Evolutionary conservation across 192 early-diverging fungal species (phyloP), one percentile per base, ranked within the genome.

Genomic region (Umbelopsis sp.): DNA sequence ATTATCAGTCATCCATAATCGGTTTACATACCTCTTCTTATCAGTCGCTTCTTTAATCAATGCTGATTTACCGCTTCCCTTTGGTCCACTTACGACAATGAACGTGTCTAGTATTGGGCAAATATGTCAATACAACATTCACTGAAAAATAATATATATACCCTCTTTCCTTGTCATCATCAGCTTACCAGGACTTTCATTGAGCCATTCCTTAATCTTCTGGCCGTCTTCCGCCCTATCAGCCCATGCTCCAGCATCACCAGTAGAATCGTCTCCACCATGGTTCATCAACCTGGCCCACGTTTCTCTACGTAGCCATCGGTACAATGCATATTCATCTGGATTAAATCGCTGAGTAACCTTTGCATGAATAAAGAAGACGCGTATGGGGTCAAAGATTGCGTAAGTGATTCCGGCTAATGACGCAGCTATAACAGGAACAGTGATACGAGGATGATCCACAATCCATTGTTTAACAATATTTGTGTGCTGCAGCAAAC

Each of bases 341-440:
- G 89, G 74, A 53, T 90, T 90, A 75, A 93, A 97, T 31, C 95
- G 81, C 32, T 91, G 87, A 1, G 93, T 95, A 51, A 94, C 82
- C 77, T 92, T 91, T 75, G 95, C 93, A 26, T 86, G 90, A 71
- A 97, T 92, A 72, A 90, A 94, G 77, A 96, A 97, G 53, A 92
- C 84, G 22, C 97, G 91, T 56, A 96, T 84, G 4, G 97, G 96
- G 71, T 97, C 97, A 79, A 98, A 98, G 22, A 95, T 80, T 21
- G 90, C 86, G 79, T 95, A 96, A 7, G 91, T 88, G 17, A 95
- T 75, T 12, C 85, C 90, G 0, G 95, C 94, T 20, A 94, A 80
- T 31, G 91, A 52, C 16, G 85, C 95, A 4, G 95, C 88, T 3
- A 92, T 81, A 22, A 97, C 62, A 24, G 94, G 94, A 12, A 96